Percentiles rank a stretch among this genome's conserved stretches.
Conservation (phyloP, 768 basidiomycete genomes). For the Clathrus columnatus region DNA sequence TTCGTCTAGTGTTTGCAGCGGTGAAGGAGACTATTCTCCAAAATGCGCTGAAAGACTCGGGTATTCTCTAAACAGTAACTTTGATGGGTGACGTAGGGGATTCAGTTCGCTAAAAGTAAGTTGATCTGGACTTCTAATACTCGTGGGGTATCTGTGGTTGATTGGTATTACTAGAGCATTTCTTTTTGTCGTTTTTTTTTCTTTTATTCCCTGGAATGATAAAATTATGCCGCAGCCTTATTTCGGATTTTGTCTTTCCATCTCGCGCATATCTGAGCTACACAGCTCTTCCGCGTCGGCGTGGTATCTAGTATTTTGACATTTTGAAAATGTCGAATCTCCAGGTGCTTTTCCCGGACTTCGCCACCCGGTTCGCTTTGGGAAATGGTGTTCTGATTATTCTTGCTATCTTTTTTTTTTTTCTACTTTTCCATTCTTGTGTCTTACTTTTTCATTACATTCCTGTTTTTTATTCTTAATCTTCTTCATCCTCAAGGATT, state of each 20-base stretch:
- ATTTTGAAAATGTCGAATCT: background rate
- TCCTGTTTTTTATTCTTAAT: background rate
- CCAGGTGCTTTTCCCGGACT: background rate
- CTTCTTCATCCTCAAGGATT: background rate
- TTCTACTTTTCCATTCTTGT: background rate
- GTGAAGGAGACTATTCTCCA: slow-evolving; percentile 92
- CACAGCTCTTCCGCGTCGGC: background rate
- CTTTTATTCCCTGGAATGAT: background rate
- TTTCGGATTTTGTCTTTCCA: background rate
- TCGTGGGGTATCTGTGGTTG: no score
- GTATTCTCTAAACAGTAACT: slow-evolving; percentile 48
- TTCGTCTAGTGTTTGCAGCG: slow-evolving; percentile 73
- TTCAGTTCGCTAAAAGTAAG: background rate
- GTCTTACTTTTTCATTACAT: background rate
- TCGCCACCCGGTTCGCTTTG: slow-evolving; percentile 5
- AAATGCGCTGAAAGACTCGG: slow-evolving; percentile 79
- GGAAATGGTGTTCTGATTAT: no score
- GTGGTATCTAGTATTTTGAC: background rate
- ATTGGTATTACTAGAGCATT: no score
- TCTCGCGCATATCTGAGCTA: background rate
- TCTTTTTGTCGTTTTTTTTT: no score
- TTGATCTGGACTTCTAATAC: no score
- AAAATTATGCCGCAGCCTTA: background rate
- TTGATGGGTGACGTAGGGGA: background rate
- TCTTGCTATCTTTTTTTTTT: no score